Conservation (phyloP, 306 rosid genomes). For the Lablab purpureus region DNA sequence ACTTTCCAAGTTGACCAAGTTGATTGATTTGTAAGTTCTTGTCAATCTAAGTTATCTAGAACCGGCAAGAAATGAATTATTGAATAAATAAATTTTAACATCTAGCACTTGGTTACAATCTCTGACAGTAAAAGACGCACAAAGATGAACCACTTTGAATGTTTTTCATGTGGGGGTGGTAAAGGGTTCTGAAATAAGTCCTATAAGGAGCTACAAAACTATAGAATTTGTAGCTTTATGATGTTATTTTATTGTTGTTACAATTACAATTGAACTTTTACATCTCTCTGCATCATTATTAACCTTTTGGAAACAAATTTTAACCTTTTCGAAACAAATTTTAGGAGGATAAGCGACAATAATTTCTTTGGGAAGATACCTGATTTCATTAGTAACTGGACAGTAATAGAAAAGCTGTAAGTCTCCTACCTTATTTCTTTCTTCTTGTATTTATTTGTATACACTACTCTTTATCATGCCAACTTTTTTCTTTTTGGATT, state of each 20-base stretch:
- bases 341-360: conserved; percentile 87
- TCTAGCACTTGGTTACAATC: conserved; percentile 23
- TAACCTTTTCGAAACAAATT: conserved; percentile 50
- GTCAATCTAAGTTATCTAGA: conserved; percentile 15
- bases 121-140: conserved; percentile 14
- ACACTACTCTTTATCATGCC: not conserved
- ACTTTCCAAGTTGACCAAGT: conserved; percentile 74
- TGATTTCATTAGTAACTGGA: conserved; percentile 75
- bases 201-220: not conserved
- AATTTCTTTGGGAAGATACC: conserved; percentile 84
- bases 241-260: not conserved
- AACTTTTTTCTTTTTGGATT: conserved; percentile 31
- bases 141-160: not conserved
- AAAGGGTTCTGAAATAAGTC: conserved; percentile 29
- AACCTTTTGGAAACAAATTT: conserved; percentile 46
- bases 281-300: conserved; percentile 33
- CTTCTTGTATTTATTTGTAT: conserved; percentile 33
- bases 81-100: conserved; percentile 20
- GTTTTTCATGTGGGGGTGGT: not conserved
- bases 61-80: not conserved
- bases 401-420: conserved; percentile 77
- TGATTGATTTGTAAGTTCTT: conserved; percentile 80
- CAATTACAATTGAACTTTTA: conserved; percentile 19
- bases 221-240: not conserved
- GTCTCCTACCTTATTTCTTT: conserved; percentile 42